These are phyloP conservation scores for Kluyveromyces sp. DNA, from an alignment of 1,139 yeast genomes.

Conservation along the genomic window DNA sequence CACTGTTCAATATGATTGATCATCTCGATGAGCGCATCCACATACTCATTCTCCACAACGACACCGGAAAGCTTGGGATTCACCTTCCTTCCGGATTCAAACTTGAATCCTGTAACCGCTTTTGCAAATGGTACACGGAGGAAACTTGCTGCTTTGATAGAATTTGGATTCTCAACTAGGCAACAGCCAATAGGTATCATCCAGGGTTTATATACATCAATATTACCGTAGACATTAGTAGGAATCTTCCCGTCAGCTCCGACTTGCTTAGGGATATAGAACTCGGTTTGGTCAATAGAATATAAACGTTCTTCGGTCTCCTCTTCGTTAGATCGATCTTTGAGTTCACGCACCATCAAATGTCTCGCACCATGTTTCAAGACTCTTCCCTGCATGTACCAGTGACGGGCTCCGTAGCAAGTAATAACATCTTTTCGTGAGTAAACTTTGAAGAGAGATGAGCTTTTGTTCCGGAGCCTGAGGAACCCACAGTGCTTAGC, in stretches of 20 bases:
- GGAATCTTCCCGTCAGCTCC: constrained; percentile 55
- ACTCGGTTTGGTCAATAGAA: constrained; percentile 69
- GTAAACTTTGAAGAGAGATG: constrained; percentile 44
- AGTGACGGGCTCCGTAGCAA: constrained; percentile 69
- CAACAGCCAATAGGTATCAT: constrained; percentile 83
- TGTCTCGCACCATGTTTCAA: constrained; percentile 67
- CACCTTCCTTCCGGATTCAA: constrained; percentile 41
- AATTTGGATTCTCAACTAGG: constrained; percentile 48
- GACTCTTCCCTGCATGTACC: constrained; percentile 79
- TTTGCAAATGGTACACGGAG: constrained; percentile 74
- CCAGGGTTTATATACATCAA: constrained; percentile 65
- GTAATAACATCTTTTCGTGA: constrained; percentile 56
- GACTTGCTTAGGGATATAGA: constrained; percentile 56
- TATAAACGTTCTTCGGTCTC: constrained; percentile 58
- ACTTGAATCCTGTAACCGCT: constrained; percentile 85
- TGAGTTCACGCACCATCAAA: constrained; percentile 39
- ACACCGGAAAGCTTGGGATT: constrained; percentile 73
- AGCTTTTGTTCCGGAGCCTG: constrained; percentile 36
- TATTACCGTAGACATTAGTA: constrained; percentile 73
- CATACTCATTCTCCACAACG: constrained; percentile 56
- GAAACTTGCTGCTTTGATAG: constrained; percentile 63
- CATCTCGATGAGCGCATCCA: constrained; percentile 59
- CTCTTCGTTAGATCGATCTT: constrained; percentile 24
- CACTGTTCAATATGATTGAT: constrained; percentile 48
- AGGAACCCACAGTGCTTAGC: constrained; percentile 67